phyloP scores from a whole-genome alignment of 306 rosid genomes.

The Aeschynomene evenia region DNA sequence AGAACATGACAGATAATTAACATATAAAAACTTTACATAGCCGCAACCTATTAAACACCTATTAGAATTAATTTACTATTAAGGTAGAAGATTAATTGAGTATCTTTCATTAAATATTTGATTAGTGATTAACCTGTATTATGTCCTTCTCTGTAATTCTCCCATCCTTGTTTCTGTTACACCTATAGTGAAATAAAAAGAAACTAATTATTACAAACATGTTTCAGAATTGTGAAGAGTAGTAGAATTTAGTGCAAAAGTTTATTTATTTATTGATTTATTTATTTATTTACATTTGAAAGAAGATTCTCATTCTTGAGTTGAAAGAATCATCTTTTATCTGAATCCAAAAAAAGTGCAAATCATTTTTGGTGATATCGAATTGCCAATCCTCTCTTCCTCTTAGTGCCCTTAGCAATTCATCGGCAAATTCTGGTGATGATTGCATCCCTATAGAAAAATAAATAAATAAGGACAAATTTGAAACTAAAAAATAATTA shows the following conservation, averaged over 20 bases:
- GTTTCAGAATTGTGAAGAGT: neutral
- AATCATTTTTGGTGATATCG: conserved; percentile 57
- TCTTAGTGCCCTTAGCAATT: conserved; percentile 67
- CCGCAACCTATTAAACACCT: neutral
- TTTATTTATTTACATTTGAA: conserved; percentile 70
- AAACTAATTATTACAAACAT: neutral
- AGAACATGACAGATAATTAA: conserved; percentile 28
- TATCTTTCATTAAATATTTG: neutral
- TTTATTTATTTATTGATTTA: too few relatives aligned
- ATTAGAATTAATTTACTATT: neutral
- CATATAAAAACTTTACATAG: conserved; percentile 5
- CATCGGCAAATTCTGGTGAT: conserved; percentile 61
- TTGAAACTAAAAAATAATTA: neutral
- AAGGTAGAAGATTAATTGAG: neutral
- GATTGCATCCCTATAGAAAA: conserved; percentile 65
- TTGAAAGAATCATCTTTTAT: conserved; percentile 50
- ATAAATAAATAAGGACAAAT: too few relatives aligned
- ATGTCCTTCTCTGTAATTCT: conserved; percentile 59
- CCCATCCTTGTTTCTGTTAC: conserved; percentile 75
- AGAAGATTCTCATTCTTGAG: conserved; percentile 65
- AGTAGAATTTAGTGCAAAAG: neutral
- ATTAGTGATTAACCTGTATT: conserved; percentile 52
- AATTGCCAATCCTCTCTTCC: conserved; percentile 50
- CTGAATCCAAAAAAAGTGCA: conserved; percentile 58
- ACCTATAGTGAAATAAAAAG: conserved; percentile 42